These are phyloP conservation scores for Olyra latifolia DNA, from an alignment of 176 grass and related monocot species.

Conservation along the genomic window DNA sequence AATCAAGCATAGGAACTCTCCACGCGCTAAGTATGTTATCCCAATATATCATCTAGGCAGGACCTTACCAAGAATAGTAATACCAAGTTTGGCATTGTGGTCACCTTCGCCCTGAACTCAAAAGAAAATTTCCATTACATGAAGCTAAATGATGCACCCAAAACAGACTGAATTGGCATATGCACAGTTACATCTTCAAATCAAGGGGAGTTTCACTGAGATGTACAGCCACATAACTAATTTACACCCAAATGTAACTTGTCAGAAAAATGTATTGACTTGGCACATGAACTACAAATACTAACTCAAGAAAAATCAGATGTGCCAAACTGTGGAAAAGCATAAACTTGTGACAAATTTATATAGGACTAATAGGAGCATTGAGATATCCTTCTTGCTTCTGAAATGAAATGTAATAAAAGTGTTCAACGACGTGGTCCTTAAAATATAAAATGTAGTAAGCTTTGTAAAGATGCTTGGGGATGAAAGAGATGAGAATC, in stretches of 20 bases:
- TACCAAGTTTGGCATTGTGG: constrained; percentile 94
- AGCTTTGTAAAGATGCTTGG: neutral
- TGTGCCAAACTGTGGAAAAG: neutral
- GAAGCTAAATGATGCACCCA: neutral
- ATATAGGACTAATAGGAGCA: constrained; percentile 6
- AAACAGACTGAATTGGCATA: constrained; percentile 6
- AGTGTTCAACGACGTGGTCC: neutral
- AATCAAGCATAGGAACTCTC: neutral
- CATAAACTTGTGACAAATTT: constrained; percentile 11
- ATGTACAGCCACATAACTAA: neutral
- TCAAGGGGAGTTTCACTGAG: neutral
- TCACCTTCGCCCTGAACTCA: constrained; percentile 81
- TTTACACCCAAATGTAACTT: neutral
- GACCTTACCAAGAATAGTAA: constrained; percentile 93
- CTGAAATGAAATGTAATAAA: neutral
- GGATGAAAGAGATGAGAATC: constrained; percentile 11
- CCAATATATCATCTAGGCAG: neutral
- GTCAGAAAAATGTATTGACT: neutral
- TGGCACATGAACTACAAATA: constrained; percentile 16
- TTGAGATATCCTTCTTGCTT: neutral
- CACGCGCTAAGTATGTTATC: neutral
- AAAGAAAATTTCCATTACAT: constrained; percentile 23
- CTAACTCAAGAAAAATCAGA: neutral
- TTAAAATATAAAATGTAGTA: neutral
- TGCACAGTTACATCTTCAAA: neutral